These are phyloP conservation scores for Fusarium heterosporum DNA, from an alignment of 2,329 filamentous ascomycete genomes.

Conservation along the genomic window DNA sequence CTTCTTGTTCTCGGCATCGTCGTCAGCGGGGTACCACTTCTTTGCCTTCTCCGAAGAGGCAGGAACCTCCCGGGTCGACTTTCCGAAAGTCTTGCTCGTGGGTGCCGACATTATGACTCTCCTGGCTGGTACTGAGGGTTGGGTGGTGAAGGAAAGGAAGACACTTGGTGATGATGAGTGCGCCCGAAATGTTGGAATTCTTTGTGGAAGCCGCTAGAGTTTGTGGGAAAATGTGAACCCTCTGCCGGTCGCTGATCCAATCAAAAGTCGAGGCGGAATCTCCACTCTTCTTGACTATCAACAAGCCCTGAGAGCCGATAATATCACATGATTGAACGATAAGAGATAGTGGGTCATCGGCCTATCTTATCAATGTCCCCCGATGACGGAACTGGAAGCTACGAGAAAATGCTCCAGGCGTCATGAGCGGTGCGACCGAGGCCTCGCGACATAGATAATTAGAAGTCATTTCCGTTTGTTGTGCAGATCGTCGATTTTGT, in stretches of 20 bases:
- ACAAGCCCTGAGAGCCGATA: conserved; percentile 39
- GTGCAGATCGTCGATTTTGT: conserved; percentile 15
- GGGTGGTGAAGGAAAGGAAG: conserved; percentile 53
- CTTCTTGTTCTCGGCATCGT: conserved; percentile 90
- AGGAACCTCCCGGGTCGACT: conserved; percentile 92
- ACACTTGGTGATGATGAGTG: conserved; percentile 52
- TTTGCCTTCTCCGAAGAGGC: conserved; percentile 89
- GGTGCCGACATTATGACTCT: conserved; percentile 77
- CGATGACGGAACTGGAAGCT: conserved; percentile 51
- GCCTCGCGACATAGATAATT: conserved; percentile 39
- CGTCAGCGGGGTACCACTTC: conserved; percentile 99
- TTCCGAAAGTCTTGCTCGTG: conserved; percentile 95
- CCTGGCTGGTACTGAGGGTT: conserved; percentile 56
- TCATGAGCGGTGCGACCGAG: conserved; percentile 44
- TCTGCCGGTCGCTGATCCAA: conserved; percentile 52
- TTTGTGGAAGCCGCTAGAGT: conserved; percentile 58
- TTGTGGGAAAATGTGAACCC: conserved; percentile 61
- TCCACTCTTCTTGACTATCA: conserved; percentile 6
- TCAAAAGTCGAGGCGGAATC: background rate
- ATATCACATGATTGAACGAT: conserved; percentile 53
- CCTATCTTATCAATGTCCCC: conserved; percentile 10
- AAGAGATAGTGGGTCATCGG: conserved; percentile 10
- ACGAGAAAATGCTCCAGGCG: conserved; percentile 54
- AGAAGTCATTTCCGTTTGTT: conserved; percentile 12
- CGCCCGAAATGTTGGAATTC: conserved; percentile 57